These are phyloP conservation scores for Ascochyta rabiei DNA, from an alignment of 2,329 filamentous ascomycete genomes.

Conservation along the genomic window DNA sequence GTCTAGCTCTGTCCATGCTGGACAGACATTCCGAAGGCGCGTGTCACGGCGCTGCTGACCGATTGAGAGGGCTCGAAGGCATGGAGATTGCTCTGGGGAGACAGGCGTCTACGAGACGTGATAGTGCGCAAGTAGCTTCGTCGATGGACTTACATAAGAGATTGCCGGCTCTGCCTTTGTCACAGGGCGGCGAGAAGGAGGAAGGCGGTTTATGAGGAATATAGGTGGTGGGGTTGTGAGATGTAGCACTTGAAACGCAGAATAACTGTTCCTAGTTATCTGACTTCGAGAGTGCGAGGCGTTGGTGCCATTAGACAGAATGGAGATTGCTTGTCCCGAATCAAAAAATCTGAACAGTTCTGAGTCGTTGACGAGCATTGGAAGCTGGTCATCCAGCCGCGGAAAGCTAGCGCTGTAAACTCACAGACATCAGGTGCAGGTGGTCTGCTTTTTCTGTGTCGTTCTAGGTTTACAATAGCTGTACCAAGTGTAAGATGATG, in stretches of 20 bases:
- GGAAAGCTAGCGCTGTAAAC: background rate
- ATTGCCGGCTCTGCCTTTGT: background rate
- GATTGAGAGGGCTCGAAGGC: background rate
- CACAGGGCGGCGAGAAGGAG: background rate
- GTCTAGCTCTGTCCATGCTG: background rate
- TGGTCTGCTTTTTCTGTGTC: too few relatives aligned
- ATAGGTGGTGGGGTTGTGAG: too few relatives aligned
- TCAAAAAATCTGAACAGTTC: background rate
- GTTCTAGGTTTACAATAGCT: background rate
- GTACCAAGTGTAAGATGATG: background rate
- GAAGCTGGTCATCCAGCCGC: background rate
- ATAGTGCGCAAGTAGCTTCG: background rate
- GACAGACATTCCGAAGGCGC: background rate
- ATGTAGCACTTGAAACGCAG: background rate
- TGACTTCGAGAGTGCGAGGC: too few relatives aligned
- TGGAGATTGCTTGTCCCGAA: background rate
- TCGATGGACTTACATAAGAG: constrained; percentile 1
- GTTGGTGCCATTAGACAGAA: too few relatives aligned
- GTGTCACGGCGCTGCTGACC: background rate
- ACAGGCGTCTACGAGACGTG: background rate
- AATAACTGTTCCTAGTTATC: too few relatives aligned
- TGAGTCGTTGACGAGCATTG: too few relatives aligned
- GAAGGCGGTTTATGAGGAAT: background rate
- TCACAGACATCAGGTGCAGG: background rate
- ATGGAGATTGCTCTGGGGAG: background rate